These are phyloP conservation scores for Fallopia convolvulus DNA, from an alignment of 148 eudicot species.

Conservation along the genomic window DNA sequence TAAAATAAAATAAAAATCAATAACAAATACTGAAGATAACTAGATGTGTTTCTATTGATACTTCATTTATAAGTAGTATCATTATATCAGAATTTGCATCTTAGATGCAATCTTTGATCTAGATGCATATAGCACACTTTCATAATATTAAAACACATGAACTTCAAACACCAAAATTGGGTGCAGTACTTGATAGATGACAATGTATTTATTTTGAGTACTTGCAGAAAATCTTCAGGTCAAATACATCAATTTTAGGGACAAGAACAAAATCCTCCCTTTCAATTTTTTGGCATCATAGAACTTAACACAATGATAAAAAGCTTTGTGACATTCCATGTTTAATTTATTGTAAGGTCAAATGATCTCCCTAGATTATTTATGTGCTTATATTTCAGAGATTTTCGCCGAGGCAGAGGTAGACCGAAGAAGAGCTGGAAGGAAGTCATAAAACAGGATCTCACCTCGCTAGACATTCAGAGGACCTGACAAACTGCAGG, in stretches of 20 bases:
- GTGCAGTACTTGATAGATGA: neutral
- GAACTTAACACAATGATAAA: neutral
- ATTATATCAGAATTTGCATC: neutral
- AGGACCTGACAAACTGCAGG: too few relatives aligned
- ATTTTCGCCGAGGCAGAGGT: too few relatives aligned
- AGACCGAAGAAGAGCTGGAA: too few relatives aligned
- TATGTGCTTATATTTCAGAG: neutral
- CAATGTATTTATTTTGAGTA: neutral
- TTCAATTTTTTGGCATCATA: neutral
- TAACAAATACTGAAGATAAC: neutral
- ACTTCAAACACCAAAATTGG: neutral
- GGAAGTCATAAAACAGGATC: too few relatives aligned
- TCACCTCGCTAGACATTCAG: too few relatives aligned
- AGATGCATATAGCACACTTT: neutral
- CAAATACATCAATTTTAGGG: neutral
- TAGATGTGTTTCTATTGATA: neutral
- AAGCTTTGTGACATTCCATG: neutral
- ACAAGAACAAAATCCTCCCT: neutral
- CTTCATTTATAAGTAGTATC: neutral
- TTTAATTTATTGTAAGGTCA: neutral
- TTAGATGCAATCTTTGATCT: neutral
- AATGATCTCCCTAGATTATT: neutral
- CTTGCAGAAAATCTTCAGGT: neutral
- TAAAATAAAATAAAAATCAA: slow-evolving; percentile 15
- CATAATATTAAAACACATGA: neutral